Base-by-base conservation (phyloP, 1,284 basidiomycete species). In the Ceratobasidium sp. region DNA sequence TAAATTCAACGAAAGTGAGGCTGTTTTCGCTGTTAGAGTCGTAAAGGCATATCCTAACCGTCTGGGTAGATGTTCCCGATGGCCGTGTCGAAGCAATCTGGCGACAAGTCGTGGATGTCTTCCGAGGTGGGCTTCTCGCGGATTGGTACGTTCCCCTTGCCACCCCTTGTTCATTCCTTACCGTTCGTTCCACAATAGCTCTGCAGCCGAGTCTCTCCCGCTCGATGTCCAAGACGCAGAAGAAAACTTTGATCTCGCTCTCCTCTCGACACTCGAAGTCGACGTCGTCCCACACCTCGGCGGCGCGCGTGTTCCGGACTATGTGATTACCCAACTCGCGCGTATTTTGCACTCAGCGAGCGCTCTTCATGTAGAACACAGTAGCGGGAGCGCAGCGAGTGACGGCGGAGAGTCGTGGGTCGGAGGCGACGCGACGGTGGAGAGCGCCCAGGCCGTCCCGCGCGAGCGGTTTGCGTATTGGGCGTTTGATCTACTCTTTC, bases 391-490 rank as follows among this genome's bases (percentile, higher is more conserved):
- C 15, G 22, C 77, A 51, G 78, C 77, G 61, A 83, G 83, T 52
- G 81, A 82, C 22, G 84, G 84, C 67, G 84, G 81, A 56, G 80
- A 82, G 25, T 51, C 69, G 17, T 44, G 40, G 69, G 76, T 78
- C 8, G 80, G 85, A 57, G 84, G 85, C 17, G 79, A 87, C 37
- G 93, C 94, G 1, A 92, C 88, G 40, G 94, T 93, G 0, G 87
- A 89, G 61, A 84, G 85, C 34, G 88, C 88, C 0, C 82, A 84
- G 15, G 84, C 90, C 32, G 85, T 92, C 52, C 90, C 92, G 0
- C 87, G 94, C 64, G 96, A 99, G 83, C 86, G 92, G 9, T 95
- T 96, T 81, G 92, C 93, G 8, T 98, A 96, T 84, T 98, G 96
- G 96, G 96, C 94, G 80, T 93, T 98, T 78, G 95, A 98, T 81